Percentiles rank a stretch among this genome's conserved stretches.
These are phyloP conservation scores for Alternaria triticimaculans DNA, from an alignment of 2,329 filamentous ascomycete genomes.

Conservation along the genomic window DNA sequence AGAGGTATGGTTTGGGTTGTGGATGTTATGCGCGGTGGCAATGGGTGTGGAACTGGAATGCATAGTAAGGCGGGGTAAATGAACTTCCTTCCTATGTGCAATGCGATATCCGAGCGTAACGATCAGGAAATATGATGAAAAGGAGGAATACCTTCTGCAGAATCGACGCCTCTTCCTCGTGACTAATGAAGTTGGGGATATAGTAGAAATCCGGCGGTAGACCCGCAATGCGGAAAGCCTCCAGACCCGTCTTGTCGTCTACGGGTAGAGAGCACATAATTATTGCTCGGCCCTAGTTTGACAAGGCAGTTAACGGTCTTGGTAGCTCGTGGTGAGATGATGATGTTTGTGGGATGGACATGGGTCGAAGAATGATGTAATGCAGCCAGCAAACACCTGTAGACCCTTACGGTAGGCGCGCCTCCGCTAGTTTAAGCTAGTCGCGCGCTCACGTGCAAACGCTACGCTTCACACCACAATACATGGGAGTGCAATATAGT, in stretches of 20 bases:
- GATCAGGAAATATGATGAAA: too few species aligned
- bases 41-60: neutral
- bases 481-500: too few species aligned
- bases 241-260: neutral
- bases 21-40: neutral
- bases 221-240: slow-evolving; percentile 52
- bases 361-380: neutral
- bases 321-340: neutral
- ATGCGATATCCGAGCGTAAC: neutral
- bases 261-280: neutral
- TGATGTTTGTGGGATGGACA: neutral
- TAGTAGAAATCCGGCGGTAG: slow-evolving; percentile 78
- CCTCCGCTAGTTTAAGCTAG: neutral
- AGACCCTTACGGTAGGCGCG: too few species aligned
- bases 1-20: neutral
- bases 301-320: neutral
- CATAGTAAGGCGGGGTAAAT: neutral
- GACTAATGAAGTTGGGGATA: slow-evolving; percentile 81
- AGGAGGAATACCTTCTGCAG: slow-evolving; percentile 78
- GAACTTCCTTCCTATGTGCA: neutral
- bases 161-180: slow-evolving; percentile 74
- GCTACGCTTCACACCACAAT: too few species aligned
- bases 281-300: accelerated
- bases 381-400: neutral
- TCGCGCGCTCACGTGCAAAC: slow-evolving; percentile 1